phyloP scores from a whole-genome alignment of 148 eudicot species.

The Nepenthes mirabilis region DNA sequence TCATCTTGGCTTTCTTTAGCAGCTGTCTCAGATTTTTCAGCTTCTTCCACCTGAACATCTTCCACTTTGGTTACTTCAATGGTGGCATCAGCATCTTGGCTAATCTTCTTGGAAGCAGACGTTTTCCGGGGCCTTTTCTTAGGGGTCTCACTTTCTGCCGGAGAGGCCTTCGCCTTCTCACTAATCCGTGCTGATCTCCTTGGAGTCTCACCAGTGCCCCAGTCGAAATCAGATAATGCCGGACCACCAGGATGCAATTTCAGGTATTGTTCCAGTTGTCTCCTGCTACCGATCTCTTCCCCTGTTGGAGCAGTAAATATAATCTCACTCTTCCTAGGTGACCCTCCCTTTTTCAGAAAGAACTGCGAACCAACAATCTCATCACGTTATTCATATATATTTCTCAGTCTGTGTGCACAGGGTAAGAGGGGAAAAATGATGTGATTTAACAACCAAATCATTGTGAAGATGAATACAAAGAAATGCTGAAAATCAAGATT shows the following conservation, averaged over 20 bases:
- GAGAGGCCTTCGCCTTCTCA: conserved; percentile 46
- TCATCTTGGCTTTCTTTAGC: conserved; percentile 9
- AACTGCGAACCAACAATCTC: conserved; percentile 31
- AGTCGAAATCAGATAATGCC: conserved; percentile 53
- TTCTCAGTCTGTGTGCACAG: too few species aligned
- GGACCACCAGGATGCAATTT: conserved; percentile 83
- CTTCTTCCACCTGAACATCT: conserved; percentile 24
- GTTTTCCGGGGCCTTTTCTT: conserved; percentile 38
- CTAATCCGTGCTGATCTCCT: conserved; percentile 77
- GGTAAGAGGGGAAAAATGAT: too few species aligned
- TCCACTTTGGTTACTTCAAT: conserved; percentile 20
- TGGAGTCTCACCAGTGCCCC: conserved; percentile 80
- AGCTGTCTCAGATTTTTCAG: conserved; percentile 10
- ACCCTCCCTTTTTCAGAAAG: conserved; percentile 56
- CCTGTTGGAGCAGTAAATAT: conserved; percentile 79
- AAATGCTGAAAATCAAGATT: too few species aligned
- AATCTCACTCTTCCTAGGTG: conserved; percentile 63
- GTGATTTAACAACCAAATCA: too few species aligned
- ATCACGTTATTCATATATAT: background rate
- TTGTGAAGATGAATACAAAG: too few species aligned
- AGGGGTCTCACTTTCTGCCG: conserved; percentile 42
- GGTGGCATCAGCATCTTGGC: conserved; percentile 24
- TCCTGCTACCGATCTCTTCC: conserved; percentile 59
- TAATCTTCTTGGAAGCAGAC: conserved; percentile 30
- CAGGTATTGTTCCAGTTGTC: conserved; percentile 70